Percentiles rank a stretch among this genome's conserved stretches.
phyloP scores from a whole-genome alignment of 1,139 yeast genomes.

The Sugiyamaella pinicola region DNA sequence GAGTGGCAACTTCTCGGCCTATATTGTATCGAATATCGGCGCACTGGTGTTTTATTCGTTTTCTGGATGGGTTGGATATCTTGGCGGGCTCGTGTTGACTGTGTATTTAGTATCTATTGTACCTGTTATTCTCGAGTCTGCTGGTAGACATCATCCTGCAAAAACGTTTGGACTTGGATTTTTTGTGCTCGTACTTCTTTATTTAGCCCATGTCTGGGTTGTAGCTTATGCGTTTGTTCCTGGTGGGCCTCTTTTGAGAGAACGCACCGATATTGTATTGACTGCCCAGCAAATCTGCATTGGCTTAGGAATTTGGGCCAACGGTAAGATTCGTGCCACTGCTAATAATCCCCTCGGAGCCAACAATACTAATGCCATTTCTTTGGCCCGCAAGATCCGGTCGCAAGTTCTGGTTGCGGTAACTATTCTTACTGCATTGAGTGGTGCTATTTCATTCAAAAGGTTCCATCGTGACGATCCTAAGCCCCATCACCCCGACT shows the following conservation, averaged over 20 bases:
- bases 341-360: constrained; percentile 29
- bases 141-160: constrained; percentile 62
- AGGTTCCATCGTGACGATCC: constrained; percentile 63
- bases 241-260: constrained; percentile 84
- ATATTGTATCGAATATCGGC: constrained; percentile 52
- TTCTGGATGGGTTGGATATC: constrained; percentile 79
- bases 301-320: constrained; percentile 41
- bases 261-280: constrained; percentile 77
- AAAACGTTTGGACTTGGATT: constrained; percentile 57
- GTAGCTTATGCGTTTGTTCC: constrained; percentile 99
- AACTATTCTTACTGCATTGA: constrained; percentile 38
- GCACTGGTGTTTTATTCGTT: constrained; percentile 53
- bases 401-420: constrained; percentile 37
- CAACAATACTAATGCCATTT: constrained; percentile 27
- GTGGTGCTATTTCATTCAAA: constrained; percentile 52
- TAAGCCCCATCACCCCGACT: constrained; percentile 74
- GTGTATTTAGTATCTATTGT: constrained; percentile 63
- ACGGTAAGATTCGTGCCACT: constrained; percentile 29
- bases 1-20: constrained; percentile 34
- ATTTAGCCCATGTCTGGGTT: constrained; percentile 90
- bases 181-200: constrained; percentile 56
- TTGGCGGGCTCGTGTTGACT: constrained; percentile 71
- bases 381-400: constrained; percentile 33
- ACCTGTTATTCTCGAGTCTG: constrained; percentile 64
- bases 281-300: constrained; percentile 54